Evolutionary conservation across 2,329 filamentous ascomycete species (phyloP).

Genomic region (Aureobasidium sp.): DNA sequence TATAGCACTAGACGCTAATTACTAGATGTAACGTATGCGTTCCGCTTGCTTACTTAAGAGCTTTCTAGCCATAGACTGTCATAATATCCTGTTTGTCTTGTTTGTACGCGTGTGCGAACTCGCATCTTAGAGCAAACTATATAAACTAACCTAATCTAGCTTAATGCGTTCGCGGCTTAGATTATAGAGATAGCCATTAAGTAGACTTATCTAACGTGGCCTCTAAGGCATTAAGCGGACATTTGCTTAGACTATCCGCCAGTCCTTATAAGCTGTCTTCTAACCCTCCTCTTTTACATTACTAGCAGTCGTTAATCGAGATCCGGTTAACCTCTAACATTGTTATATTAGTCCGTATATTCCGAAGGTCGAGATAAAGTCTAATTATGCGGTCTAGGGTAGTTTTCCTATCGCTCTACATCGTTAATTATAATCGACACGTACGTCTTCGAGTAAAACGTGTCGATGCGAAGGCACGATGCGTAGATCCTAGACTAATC

Average conservation of each 20-base stretch:
- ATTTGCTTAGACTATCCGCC: neutral
- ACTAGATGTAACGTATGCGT: neutral
- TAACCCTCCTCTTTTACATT: neutral
- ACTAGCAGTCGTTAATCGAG: neutral
- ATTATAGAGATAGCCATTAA: neutral
- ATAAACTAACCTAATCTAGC: neutral
- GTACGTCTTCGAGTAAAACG: neutral
- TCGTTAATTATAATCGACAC: neutral
- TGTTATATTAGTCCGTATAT: neutral
- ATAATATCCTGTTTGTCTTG: neutral
- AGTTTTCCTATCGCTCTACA: neutral
- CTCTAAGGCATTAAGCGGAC: neutral
- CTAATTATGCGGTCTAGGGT: no score
- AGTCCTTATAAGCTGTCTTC: neutral
- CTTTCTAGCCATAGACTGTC: neutral
- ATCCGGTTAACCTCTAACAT: neutral
- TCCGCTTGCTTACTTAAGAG: neutral
- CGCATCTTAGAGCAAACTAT: conserved; percentile 1
- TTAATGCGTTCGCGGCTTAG: neutral
- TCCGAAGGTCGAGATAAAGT: no score
- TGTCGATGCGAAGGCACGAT: neutral
- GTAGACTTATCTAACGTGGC: neutral
- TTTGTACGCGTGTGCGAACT: neutral
- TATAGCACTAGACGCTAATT: neutral
- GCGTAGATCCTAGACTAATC: neutral